phyloP scores from a whole-genome alignment of 164 flowering plant species.

The Paratinospora sagittata region DNA sequence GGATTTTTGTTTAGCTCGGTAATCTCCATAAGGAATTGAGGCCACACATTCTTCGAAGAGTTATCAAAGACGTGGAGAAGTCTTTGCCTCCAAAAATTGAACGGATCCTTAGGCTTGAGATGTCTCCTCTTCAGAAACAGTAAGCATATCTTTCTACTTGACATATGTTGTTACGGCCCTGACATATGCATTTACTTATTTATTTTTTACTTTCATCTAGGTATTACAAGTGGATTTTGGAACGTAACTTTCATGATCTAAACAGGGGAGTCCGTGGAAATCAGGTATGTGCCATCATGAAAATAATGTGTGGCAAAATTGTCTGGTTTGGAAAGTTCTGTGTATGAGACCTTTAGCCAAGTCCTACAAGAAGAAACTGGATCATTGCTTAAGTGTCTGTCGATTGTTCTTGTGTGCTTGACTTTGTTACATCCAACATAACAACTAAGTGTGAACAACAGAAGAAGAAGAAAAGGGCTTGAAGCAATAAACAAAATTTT shows the following conservation, averaged over 20 bases:
- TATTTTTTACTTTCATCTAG: conserved; percentile 29
- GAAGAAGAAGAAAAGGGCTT: no score
- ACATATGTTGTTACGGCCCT: neutral
- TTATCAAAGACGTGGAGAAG: conserved; percentile 98
- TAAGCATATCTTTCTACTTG: conserved; percentile 28
- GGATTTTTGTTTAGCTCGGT: conserved; percentile 54
- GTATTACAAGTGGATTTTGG: conserved; percentile 99
- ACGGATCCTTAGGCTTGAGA: conserved; percentile 94
- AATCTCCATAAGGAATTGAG: conserved; percentile 95
- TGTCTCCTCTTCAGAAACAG: conserved; percentile 99
- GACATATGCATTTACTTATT: conserved; percentile 3
- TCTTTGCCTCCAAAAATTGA: conserved; percentile 98
- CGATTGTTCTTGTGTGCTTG: neutral
- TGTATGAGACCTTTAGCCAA: neutral
- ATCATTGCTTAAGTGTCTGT: no score
- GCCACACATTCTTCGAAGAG: conserved; percentile 96
- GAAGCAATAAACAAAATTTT: no score
- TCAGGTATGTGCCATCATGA: conserved; percentile 52
- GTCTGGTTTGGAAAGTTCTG: neutral
- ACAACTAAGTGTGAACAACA: neutral
- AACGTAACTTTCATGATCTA: conserved; percentile 89
- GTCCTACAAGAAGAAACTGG: neutral
- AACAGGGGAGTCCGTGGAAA: conserved; percentile 99
- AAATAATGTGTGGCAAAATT: neutral
- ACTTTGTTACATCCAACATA: neutral